Conservation (phyloP, 768 basidiomycete genomes). For the Sutorius australiensis region DNA sequence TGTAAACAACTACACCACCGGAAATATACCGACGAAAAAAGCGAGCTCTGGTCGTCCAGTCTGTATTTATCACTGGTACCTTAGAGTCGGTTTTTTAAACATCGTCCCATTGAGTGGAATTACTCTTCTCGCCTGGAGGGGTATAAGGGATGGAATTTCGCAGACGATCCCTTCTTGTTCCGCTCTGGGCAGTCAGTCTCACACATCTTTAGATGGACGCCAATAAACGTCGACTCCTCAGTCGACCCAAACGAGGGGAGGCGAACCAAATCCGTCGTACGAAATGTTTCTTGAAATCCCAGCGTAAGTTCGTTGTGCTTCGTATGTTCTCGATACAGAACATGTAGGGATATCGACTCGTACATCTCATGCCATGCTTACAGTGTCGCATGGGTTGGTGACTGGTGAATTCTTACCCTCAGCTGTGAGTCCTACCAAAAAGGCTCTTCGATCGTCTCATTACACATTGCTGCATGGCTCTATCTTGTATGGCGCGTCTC, state of each 20-base stretch:
- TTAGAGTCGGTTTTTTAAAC: too few species aligned
- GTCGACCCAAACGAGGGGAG: constrained; percentile 63
- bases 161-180: too few species aligned
- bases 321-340: constrained; percentile 57
- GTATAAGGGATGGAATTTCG: too few species aligned
- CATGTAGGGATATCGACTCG: constrained; percentile 89
- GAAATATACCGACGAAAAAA: too few species aligned
- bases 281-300: constrained; percentile 62
- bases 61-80: too few species aligned
- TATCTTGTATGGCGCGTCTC: constrained; percentile 89
- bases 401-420: not conserved
- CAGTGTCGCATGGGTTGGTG: too few species aligned
- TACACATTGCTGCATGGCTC: constrained; percentile 81
- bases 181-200: too few species aligned
- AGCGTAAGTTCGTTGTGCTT: constrained; percentile 46
- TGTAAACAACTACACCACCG: too few species aligned
- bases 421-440: constrained; percentile 88
- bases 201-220: constrained; percentile 53
- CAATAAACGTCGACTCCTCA: constrained; percentile 38
- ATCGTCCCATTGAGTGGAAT: too few species aligned
- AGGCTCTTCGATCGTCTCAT: constrained; percentile 87
- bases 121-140: too few species aligned
- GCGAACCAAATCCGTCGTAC: constrained; percentile 54
- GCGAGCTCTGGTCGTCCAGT: too few species aligned
- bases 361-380: constrained; percentile 23